Percentiles rank a stretch among this genome's conserved stretches.
These are phyloP conservation scores for Kodamaea plutei DNA, from an alignment of 1,139 yeast genomes.

Conservation along the genomic window DNA sequence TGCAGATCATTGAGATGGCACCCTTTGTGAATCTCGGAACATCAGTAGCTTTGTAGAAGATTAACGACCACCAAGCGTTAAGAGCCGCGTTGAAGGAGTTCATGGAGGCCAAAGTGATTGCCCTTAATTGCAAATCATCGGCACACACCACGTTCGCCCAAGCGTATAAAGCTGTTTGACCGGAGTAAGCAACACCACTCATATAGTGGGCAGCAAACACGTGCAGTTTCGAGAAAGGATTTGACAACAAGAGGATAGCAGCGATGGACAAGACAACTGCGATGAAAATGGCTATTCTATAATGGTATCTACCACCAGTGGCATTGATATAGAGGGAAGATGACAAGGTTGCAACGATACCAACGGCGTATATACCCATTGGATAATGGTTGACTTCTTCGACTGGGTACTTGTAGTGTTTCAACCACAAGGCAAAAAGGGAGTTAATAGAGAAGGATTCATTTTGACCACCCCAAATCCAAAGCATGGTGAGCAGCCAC, in stretches of 20 bases:
- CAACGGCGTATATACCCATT: constrained; percentile 55
- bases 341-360: constrained; percentile 42
- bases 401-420: constrained; percentile 39
- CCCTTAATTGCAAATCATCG: constrained; percentile 53
- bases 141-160: constrained; percentile 58
- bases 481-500: constrained; percentile 51
- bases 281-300: constrained; percentile 45
- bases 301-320: constrained; percentile 48
- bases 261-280: constrained; percentile 37
- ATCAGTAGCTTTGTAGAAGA: constrained; percentile 47
- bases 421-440: constrained; percentile 50
- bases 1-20: constrained; percentile 54
- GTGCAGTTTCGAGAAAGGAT: constrained; percentile 29
- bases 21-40: constrained; percentile 51
- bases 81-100: constrained; percentile 61
- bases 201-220: constrained; percentile 54
- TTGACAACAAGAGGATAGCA: constrained; percentile 35
- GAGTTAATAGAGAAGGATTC: constrained; percentile 52
- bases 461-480: constrained; percentile 61
- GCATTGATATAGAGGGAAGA: constrained; percentile 47
- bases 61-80: constrained; percentile 60
- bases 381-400: constrained; percentile 51
- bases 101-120: constrained; percentile 57
- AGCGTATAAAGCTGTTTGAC: constrained; percentile 55
- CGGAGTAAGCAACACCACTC: constrained; percentile 51